A percentile compares a stretch with the other conserved stretches of the same genome.
Evolutionary conservation across 257 asterid species (phyloP).

Genomic region (Nicotiana undulata): DNA sequence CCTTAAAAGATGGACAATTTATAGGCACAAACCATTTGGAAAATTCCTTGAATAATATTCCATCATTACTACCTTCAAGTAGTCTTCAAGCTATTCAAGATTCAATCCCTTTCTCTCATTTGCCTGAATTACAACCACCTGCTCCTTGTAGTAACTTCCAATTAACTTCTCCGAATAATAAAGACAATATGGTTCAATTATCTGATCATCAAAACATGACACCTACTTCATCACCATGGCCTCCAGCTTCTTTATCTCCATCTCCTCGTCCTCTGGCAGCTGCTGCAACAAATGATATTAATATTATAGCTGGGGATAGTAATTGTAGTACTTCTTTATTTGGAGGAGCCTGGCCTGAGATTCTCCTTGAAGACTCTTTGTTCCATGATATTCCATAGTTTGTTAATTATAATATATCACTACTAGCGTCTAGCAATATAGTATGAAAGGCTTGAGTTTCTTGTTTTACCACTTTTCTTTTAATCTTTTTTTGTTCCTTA

Average conservation of each 20-base stretch:
- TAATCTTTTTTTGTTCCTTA: not conserved
- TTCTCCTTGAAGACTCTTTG: conserved; percentile 52
- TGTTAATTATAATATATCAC: not conserved
- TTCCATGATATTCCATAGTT: conserved; percentile 44
- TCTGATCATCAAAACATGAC: conserved; percentile 22
- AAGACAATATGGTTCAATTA: conserved; percentile 9
- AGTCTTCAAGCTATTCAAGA: conserved; percentile 25
- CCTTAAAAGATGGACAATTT: conserved; percentile 19
- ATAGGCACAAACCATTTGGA: conserved; percentile 14
- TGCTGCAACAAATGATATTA: conserved; percentile 9
- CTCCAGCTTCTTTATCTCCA: conserved; percentile 15
- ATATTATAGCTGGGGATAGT: conserved; percentile 19
- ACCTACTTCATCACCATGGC: conserved; percentile 22
- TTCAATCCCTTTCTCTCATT: conserved; percentile 33
- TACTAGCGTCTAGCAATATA: not conserved
- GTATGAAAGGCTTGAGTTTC: conserved; percentile 20
- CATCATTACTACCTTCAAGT: conserved; percentile 10
- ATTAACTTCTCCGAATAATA: not conserved
- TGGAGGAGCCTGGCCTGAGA: conserved; percentile 63
- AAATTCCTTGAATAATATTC: not conserved
- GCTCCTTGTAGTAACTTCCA: conserved; percentile 15
- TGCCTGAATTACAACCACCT: conserved; percentile 46
- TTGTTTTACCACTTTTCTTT: conserved; percentile 5
- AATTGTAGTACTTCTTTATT: conserved; percentile 47
- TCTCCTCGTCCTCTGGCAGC: conserved; percentile 15